A percentile compares a stretch with the other conserved stretches of the same genome.
phyloP scores from a whole-genome alignment of 2,329 filamentous ascomycete genomes.

The Beauveria asiatica region DNA sequence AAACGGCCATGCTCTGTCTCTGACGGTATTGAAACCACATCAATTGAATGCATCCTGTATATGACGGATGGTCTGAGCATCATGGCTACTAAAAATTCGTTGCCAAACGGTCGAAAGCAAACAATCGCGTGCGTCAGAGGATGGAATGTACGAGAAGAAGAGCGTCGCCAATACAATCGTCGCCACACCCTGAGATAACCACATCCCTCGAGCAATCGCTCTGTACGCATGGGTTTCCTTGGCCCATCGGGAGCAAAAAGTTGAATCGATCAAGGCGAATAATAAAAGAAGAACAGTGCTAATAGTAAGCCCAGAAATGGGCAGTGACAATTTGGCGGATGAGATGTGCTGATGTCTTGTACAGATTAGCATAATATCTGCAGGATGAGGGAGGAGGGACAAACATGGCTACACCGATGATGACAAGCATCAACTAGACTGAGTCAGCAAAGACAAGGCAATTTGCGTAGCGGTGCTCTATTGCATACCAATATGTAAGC shows the following conservation, averaged over 20 bases:
- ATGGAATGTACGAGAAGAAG: constrained; percentile 13
- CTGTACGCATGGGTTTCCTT: neutral
- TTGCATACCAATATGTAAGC: no score
- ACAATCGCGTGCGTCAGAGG: constrained; percentile 12
- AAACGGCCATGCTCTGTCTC: no score
- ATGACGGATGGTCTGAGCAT: constrained; percentile 37
- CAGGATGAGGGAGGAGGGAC: neutral
- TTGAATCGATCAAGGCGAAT: neutral
- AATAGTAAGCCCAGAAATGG: neutral
- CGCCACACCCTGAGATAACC: neutral
- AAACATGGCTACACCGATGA: neutral
- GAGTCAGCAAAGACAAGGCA: neutral
- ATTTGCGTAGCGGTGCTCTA: no score
- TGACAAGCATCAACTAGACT: neutral
- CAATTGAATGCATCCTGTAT: constrained; percentile 57
- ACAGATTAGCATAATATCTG: neutral
- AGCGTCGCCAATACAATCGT: constrained; percentile 14
- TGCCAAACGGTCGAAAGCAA: constrained; percentile 17
- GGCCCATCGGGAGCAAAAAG: neutral
- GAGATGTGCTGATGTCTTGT: neutral
- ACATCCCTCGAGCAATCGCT: neutral
- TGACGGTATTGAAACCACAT: constrained; percentile 46
- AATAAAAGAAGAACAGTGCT: neutral
- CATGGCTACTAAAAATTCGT: constrained; percentile 26
- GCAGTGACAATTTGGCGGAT: neutral